Conservation (phyloP, 2,329 filamentous ascomycete species). For the Phyllosticta citribraziliensis region DNA sequence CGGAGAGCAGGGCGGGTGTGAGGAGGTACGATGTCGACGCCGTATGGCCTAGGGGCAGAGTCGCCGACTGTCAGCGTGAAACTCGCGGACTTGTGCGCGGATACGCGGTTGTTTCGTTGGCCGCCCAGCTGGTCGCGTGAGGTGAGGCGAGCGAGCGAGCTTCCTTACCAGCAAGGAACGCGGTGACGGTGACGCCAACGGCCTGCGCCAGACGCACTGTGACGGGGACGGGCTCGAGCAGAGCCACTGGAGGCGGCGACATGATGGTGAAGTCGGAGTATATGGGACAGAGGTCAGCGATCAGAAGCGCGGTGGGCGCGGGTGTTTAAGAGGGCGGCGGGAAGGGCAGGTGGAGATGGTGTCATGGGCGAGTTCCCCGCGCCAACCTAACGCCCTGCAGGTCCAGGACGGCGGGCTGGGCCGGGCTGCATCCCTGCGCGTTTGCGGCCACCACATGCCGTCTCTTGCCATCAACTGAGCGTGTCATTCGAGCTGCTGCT, state of each 20-base stretch:
- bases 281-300: neutral
- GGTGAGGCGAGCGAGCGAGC: neutral
- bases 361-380: neutral
- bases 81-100: neutral
- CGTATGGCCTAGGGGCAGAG: slow-evolving; percentile 21
- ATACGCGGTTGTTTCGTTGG: neutral
- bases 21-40: slow-evolving; percentile 31
- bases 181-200: slow-evolving; percentile 42
- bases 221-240: slow-evolving; percentile 16
- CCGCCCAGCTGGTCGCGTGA: neutral
- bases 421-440: neutral
- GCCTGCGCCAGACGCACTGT: slow-evolving; percentile 40
- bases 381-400: neutral
- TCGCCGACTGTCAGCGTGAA: too few species aligned
- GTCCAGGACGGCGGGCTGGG: neutral
- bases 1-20: slow-evolving; percentile 46
- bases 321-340: neutral
- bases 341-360: neutral
- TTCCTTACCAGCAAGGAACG: slow-evolving; percentile 33
- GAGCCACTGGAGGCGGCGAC: neutral
- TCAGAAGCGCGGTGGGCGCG: neutral
- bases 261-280: neutral
- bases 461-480: too few species aligned
- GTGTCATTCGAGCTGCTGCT: too few species aligned
- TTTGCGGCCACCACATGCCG: neutral